phyloP scores from a whole-genome alignment of 371 early-diverging fungal genomes.

The Haplosporangium sp. region DNA sequence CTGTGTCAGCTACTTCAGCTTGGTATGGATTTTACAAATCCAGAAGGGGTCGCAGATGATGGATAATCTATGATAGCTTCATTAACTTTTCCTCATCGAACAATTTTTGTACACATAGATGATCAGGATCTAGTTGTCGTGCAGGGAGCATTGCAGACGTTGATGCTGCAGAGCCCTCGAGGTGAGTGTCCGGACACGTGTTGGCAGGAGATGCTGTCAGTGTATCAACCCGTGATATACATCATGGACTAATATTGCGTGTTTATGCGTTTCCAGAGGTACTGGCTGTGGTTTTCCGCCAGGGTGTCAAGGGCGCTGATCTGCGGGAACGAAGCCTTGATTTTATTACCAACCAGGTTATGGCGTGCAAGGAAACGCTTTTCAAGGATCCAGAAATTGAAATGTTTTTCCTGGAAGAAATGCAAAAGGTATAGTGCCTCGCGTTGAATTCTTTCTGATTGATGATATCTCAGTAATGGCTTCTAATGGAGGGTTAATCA shows the following conservation, averaged over 20 bases:
- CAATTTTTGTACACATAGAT: constrained; percentile 10
- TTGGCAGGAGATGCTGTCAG: not conserved
- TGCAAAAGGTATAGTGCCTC: constrained; percentile 37
- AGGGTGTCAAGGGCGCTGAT: constrained; percentile 43
- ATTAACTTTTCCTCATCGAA: constrained; percentile 33
- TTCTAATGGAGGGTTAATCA: too few species aligned
- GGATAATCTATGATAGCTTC: constrained; percentile 47
- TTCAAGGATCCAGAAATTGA: constrained; percentile 49
- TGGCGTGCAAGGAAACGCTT: constrained; percentile 17
- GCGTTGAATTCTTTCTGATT: too few species aligned
- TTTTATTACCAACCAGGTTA: constrained; percentile 42
- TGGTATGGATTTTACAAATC: constrained; percentile 15
- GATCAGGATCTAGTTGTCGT: constrained; percentile 42
- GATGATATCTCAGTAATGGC: too few species aligned
- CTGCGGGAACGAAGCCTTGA: constrained; percentile 31
- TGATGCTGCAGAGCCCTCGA: constrained; percentile 39
- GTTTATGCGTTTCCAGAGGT: constrained; percentile 25
- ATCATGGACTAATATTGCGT: not conserved
- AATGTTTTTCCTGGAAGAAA: constrained; percentile 41
- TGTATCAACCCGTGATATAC: not conserved
- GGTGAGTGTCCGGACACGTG: constrained; percentile 4
- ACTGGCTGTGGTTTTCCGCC: constrained; percentile 40
- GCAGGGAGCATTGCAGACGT: constrained; percentile 35
- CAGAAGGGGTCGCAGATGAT: constrained; percentile 18
- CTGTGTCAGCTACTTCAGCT: constrained; percentile 51